Evolutionary conservation across 345 rosid species (phyloP).

Genomic region (Hypericum androsaemum): DNA sequence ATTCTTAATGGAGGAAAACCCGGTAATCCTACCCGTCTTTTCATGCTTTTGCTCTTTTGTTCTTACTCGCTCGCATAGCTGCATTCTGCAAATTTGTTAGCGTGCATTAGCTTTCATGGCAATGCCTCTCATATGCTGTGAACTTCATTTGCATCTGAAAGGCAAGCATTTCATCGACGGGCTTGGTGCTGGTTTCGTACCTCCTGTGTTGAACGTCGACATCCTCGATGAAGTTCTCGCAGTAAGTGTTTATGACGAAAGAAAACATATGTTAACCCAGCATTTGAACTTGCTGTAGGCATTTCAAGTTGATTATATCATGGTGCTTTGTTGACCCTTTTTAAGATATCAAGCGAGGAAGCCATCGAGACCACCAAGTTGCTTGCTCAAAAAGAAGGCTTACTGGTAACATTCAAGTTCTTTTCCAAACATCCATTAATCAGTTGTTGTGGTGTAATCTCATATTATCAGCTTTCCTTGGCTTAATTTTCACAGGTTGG

Average conservation of each 20-base stretch:
- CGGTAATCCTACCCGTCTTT: not conserved
- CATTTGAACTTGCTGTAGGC: too few species aligned
- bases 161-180: slow-evolving; percentile 53
- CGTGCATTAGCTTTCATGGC: not conserved
- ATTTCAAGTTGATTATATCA: not conserved
- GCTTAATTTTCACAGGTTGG: slow-evolving; percentile 1
- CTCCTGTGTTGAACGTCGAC: slow-evolving; percentile 28
- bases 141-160: slow-evolving; percentile 6
- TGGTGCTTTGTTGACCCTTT: not conserved
- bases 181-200: slow-evolving; percentile 47
- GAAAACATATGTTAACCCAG: too few species aligned
- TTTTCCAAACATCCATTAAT: too few species aligned
- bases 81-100: too few species aligned
- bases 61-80: not conserved
- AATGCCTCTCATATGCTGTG: not conserved
- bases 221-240: slow-evolving; percentile 45
- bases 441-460: too few species aligned
- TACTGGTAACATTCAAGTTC: slow-evolving; percentile 7
- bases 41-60: not conserved
- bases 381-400: slow-evolving; percentile 16
- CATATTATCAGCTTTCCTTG: not conserved
- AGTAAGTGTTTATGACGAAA: slow-evolving; percentile 16
- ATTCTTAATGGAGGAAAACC: slow-evolving; percentile 22
- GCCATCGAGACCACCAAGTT: slow-evolving; percentile 16
- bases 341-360: slow-evolving; percentile 17